Base-by-base conservation (phyloP, 148 eudicot species). In the Cornus kousa region DNA sequence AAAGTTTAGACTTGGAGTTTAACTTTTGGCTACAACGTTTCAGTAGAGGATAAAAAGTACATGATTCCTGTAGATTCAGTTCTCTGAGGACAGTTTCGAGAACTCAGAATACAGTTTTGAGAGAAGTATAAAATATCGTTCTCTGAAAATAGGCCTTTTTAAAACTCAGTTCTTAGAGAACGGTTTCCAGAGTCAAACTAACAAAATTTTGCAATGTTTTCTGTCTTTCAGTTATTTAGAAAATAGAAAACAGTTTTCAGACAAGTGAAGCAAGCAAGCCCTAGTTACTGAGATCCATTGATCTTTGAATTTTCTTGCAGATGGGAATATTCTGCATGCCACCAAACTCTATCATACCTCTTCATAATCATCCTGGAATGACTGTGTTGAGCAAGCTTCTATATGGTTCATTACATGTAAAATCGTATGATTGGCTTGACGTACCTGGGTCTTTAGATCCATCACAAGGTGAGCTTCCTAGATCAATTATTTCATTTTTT, bases 341-440 rank as follows among this genome's bases (percentile, higher is more conserved):
- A 57, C 87, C 99, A 74, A 87, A 95, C 43, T 92, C 99, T 33
- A 81, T 93, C 76, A 93, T 96, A 81, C 99, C 99, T 43, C 92
- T 96, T 82, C 99, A 96, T 80, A 96, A 96, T 83, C 99, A 96
- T 87, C 99, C 99, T 33, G 98, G 99, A 83, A 96, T 96, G 99
- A 96, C 99, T 35, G 99, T 96, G 73, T 80, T 96, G 82, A 96
- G 99, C 92, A 96, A 96, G 88, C 94, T 96, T 81, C 76, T 96
- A 23, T 95, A 90, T 88, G 99, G 99, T 76, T 75, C 99, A 55
- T 71, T 96, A 48, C 92, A 84, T 70, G 98, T 90, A 76, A 88
- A 77, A 83, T 88, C 99, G 16, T 94, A 88, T 86, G 99, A 96
- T 87, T 96, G 99, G 99, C 83, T 93, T 50, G 91, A 91, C 78